Evolutionary conservation across 805 yeast genomes (phyloP).

Genomic region (Hanseniaspora thailandica): DNA sequence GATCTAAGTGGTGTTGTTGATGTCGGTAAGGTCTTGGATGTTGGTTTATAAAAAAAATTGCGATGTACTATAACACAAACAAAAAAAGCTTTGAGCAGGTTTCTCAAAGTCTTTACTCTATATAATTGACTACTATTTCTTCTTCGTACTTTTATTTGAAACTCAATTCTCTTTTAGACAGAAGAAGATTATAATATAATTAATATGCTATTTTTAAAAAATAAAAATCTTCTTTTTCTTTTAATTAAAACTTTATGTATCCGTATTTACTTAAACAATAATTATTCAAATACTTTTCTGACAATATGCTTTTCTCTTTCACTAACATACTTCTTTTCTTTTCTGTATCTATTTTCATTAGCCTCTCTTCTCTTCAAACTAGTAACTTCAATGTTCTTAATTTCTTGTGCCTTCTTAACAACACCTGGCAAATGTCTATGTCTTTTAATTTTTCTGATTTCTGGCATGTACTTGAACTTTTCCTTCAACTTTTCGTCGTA

Average conservation of each 20-base stretch:
- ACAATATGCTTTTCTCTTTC: slow-evolving; percentile 83
- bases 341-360: slow-evolving; percentile 70
- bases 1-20: slow-evolving; percentile 80
- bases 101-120: not conserved
- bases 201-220: not conserved
- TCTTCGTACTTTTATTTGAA: not conserved
- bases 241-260: not conserved
- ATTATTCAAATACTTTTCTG: slow-evolving; percentile 59
- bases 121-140: no score
- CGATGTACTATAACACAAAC: no score
- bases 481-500: slow-evolving; percentile 87
- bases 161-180: not conserved
- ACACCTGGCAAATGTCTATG: slow-evolving; percentile 87
- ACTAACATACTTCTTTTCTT: slow-evolving; percentile 44
- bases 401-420: slow-evolving; percentile 79
- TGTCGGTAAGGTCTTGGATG: slow-evolving; percentile 76
- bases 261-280: slow-evolving; percentile 15
- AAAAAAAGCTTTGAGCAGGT: slow-evolving; percentile 13
- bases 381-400: slow-evolving; percentile 61
- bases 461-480: slow-evolving; percentile 92
- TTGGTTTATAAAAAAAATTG: slow-evolving; percentile 31
- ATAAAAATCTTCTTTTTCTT: not conserved
- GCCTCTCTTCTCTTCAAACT: slow-evolving; percentile 70
- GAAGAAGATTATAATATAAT: not conserved
- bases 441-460: slow-evolving; percentile 73